Conservation (phyloP, 2,329 filamentous ascomycete species). For the Scedosporium boydii region DNA sequence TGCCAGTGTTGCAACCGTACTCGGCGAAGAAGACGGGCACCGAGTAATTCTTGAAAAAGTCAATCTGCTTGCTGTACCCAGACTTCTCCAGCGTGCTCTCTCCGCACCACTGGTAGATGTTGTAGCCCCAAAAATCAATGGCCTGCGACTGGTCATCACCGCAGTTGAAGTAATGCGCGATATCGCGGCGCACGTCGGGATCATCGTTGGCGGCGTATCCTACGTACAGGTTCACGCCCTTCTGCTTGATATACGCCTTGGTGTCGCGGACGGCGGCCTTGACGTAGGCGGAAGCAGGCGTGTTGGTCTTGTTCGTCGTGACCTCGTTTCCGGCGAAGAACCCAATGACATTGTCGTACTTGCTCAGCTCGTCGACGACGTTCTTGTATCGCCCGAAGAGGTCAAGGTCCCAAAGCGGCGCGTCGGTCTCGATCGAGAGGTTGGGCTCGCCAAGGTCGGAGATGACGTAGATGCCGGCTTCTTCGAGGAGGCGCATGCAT, state of each 20-base stretch:
- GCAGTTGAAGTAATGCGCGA: constrained; percentile 94
- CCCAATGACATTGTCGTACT: constrained; percentile 86
- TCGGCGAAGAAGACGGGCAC: constrained; percentile 98
- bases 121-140: constrained; percentile 99
- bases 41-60: constrained; percentile 82
- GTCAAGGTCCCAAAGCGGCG: constrained; percentile 67
- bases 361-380: constrained; percentile 71
- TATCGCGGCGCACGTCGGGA: constrained; percentile 65
- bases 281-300: constrained; percentile 81
- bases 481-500: constrained; percentile 76
- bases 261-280: constrained; percentile 95
- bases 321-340: constrained; percentile 99
- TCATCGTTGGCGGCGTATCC: constrained; percentile 97
- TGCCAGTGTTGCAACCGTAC: constrained; percentile 78
- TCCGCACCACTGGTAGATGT: constrained; percentile 99
- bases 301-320: constrained; percentile 82
- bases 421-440: constrained; percentile 75
- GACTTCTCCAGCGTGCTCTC: constrained; percentile 67
- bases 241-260: constrained; percentile 83
- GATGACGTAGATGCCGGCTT: constrained; percentile 89
- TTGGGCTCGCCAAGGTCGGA: constrained; percentile 79
- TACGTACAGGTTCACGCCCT: constrained; percentile 77
- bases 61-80: constrained; percentile 71
- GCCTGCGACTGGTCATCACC: constrained; percentile 47
- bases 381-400: constrained; percentile 73